Percentiles rank a stretch among this genome's conserved stretches.
These are phyloP conservation scores for Przewalskia tangutica DNA, from an alignment of 257 asterid species.

Conservation along the genomic window DNA sequence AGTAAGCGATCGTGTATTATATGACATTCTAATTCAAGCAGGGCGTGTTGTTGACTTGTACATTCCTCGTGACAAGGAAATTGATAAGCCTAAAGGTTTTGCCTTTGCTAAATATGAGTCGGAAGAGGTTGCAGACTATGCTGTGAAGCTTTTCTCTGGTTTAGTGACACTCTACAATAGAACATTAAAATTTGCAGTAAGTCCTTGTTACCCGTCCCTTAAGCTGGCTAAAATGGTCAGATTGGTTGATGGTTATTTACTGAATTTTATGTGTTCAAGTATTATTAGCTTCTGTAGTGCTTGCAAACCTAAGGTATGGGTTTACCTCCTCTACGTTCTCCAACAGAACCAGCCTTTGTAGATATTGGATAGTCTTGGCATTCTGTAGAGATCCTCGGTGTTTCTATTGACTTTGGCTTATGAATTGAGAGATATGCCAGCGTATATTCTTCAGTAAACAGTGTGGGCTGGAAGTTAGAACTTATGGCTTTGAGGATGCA, in stretches of 20 bases:
- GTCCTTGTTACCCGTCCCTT: conserved; percentile 7
- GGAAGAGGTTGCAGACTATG: conserved; percentile 79
- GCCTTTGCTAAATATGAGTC: conserved; percentile 92
- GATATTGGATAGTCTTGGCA: background rate
- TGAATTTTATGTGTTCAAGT: background rate
- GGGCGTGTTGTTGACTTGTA: conserved; percentile 70
- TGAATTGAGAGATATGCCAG: background rate
- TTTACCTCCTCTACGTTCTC: conserved; percentile 18
- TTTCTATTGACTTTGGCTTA: background rate
- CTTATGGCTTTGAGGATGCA: conserved; percentile 21
- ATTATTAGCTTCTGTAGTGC: conserved; percentile 1
- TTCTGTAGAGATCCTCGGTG: background rate
- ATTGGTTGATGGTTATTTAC: background rate
- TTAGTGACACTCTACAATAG: conserved; percentile 64
- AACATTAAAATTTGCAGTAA: conserved; percentile 74
- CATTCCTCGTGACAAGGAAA: conserved; percentile 85
- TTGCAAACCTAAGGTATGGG: conserved; percentile 1
- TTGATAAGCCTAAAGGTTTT: conserved; percentile 70
- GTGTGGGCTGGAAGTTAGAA: conserved; percentile 19
- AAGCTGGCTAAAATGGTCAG: background rate
- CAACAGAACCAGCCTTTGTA: conserved; percentile 5
- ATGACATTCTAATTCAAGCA: conserved; percentile 93
- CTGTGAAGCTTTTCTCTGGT: conserved; percentile 89
- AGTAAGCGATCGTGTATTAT: conserved; percentile 76
- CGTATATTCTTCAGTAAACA: background rate